Conservation (phyloP, 768 basidiomycete species). For the Galerina sulciceps region DNA sequence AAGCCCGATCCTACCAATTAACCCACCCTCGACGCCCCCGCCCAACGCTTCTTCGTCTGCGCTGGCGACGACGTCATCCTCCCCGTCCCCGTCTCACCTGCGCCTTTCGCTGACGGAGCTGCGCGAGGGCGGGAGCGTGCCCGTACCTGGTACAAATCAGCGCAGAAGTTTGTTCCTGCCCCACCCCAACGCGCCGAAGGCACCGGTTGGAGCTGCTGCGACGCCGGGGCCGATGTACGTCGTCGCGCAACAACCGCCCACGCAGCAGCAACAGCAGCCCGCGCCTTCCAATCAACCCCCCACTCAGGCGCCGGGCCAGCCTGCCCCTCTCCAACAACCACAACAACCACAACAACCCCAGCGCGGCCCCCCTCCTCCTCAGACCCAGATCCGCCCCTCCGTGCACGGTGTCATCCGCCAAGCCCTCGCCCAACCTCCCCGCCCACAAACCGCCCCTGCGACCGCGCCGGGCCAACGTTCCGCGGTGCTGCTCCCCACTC, state of each 20-base stretch:
- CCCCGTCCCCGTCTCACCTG: constrained; percentile 21
- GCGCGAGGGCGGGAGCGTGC: constrained; percentile 29
- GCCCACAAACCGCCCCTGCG: background rate
- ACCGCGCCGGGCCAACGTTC: constrained; percentile 21
- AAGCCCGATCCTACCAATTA: constrained; percentile 18
- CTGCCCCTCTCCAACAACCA: background rate
- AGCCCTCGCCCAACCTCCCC: no score
- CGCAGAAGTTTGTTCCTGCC: constrained; percentile 47
- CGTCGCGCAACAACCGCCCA: constrained; percentile 4
- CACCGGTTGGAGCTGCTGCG: constrained; percentile 30
- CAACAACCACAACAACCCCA: constrained; percentile 4
- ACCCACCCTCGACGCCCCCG: constrained; percentile 19
- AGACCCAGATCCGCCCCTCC: no score
- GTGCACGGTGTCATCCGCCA: no score
- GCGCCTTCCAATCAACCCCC: background rate
- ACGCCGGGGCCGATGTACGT: constrained; percentile 66
- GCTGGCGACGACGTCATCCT: constrained; percentile 10
- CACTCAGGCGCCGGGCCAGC: background rate
- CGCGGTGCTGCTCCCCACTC: background rate
- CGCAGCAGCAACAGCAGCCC: background rate
- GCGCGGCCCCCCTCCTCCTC: background rate
- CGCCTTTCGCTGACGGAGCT: constrained; percentile 37
- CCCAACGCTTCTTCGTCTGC: constrained; percentile 5
- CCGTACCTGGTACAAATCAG: constrained; percentile 31
- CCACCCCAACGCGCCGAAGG: constrained; percentile 51